Conservation (phyloP, 2,329 filamentous ascomycete genomes). For the Sporothrix euskadiensis region DNA sequence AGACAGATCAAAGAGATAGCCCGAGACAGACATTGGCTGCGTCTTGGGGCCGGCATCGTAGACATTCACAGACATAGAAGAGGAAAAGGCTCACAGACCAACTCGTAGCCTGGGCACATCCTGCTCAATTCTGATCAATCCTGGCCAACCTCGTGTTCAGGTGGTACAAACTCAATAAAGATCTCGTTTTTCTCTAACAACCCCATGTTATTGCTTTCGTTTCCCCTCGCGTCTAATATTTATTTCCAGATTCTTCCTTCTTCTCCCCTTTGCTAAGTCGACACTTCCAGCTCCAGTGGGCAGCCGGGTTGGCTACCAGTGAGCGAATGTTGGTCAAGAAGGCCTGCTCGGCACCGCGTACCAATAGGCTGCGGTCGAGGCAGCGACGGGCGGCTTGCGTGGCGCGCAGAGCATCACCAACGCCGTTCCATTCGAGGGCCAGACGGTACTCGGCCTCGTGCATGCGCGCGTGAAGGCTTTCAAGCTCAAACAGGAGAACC, state of each 20-base stretch:
- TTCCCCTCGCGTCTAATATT: not conserved
- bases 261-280: slow-evolving; percentile 10
- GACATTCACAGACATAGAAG: not conserved
- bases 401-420: slow-evolving; percentile 39
- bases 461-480: slow-evolving; percentile 38
- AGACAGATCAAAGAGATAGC: not conserved
- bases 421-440: slow-evolving; percentile 44
- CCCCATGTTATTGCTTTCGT: not conserved
- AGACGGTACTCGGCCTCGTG: slow-evolving; percentile 44
- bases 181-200: not conserved
- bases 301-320: slow-evolving; percentile 29
- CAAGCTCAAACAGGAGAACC: slow-evolving; percentile 42
- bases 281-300: slow-evolving; percentile 36
- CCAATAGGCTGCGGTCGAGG: slow-evolving; percentile 32
- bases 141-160: not conserved
- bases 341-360: slow-evolving; percentile 32
- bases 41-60: not conserved
- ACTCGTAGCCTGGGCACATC: not conserved
- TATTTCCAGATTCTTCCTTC: not conserved
- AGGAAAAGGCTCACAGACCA: not conserved
- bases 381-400: slow-evolving; percentile 39
- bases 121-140: not conserved
- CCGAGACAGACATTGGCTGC: not conserved
- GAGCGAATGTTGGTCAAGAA: slow-evolving; percentile 33
- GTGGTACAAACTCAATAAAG: slow-evolving; percentile 6